Evolutionary conservation across 176 grass and related monocot species (phyloP).

Genomic region (Hsuehochloa calcarea): DNA sequence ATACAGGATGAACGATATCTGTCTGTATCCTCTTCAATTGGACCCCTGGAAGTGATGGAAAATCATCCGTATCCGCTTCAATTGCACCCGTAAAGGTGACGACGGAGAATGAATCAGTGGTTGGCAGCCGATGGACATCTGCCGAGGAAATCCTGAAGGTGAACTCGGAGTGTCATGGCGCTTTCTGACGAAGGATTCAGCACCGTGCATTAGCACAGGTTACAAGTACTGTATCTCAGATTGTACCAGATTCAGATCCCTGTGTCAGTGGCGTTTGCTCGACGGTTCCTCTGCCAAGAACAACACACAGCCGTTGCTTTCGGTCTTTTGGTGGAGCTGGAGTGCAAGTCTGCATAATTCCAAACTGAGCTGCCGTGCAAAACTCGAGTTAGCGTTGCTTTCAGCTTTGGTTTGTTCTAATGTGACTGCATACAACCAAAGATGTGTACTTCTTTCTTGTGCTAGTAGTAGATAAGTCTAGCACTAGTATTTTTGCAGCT

Average conservation of each 20-base stretch:
- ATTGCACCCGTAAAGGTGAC: not conserved
- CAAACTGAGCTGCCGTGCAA: slow-evolving; percentile 25
- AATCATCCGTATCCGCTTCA: no score
- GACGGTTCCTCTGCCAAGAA: not conserved
- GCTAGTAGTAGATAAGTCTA: not conserved
- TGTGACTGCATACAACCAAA: not conserved
- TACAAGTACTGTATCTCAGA: not conserved
- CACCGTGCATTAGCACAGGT: not conserved
- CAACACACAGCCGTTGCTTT: slow-evolving; percentile 29
- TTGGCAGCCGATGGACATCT: not conserved
- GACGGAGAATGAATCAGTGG: not conserved
- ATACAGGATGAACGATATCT: no score
- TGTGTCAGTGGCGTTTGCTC: not conserved
- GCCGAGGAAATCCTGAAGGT: not conserved
- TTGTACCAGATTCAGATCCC: slow-evolving; percentile 14
- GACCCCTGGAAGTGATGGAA: no score
- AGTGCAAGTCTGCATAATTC: slow-evolving; percentile 5
- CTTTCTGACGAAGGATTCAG: not conserved
- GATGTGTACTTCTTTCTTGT: not conserved
- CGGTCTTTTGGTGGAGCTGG: not conserved
- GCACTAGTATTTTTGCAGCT: not conserved
- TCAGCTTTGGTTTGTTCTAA: not conserved
- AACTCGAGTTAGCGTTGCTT: slow-evolving; percentile 20
- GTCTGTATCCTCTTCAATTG: no score
- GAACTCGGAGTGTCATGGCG: not conserved